Evolutionary conservation across 495 filamentous ascomycete species (phyloP).

Genomic region (Entonaema liquescens): DNA sequence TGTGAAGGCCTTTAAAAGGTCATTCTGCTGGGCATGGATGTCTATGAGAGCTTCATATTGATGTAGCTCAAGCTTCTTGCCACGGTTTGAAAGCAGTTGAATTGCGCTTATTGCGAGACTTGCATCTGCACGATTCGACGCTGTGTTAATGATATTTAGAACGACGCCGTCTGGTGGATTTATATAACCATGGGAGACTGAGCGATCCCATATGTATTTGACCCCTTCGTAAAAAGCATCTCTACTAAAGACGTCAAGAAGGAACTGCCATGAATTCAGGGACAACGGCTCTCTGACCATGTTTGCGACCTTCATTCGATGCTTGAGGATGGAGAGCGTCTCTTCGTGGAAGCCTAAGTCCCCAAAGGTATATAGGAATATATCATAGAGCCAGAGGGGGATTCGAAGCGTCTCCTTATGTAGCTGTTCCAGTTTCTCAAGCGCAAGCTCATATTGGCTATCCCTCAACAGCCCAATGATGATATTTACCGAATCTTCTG

Average conservation of each 20-base stretch:
- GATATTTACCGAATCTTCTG: slow-evolving; percentile 71
- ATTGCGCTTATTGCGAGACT: slow-evolving; percentile 72
- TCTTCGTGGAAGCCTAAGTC: slow-evolving; percentile 78
- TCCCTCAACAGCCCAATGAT: slow-evolving; percentile 80
- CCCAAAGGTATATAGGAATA: slow-evolving; percentile 74
- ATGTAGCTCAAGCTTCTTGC: slow-evolving; percentile 60
- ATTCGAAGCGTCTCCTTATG: slow-evolving; percentile 62
- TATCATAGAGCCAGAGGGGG: slow-evolving; percentile 76
- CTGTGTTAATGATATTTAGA: slow-evolving; percentile 71
- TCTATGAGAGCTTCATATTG: slow-evolving; percentile 83
- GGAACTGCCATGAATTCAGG: slow-evolving; percentile 67
- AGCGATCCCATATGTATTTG: slow-evolving; percentile 65
- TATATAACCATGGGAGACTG: slow-evolving; percentile 70
- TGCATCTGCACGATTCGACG: slow-evolving; percentile 71
- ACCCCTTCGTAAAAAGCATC: slow-evolving; percentile 50
- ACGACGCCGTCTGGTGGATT: slow-evolving; percentile 72
- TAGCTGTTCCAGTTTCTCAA: slow-evolving; percentile 76
- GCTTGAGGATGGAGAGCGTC: slow-evolving; percentile 69
- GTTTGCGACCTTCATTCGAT: slow-evolving; percentile 55
- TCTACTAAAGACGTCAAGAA: slow-evolving; percentile 73
- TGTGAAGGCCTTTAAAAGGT: slow-evolving; percentile 64
- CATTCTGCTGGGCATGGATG: slow-evolving; percentile 65
- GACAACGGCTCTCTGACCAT: slow-evolving; percentile 53
- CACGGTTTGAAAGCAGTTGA: slow-evolving; percentile 62
- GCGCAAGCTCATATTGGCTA: slow-evolving; percentile 79